Conservation (phyloP, 1,139 yeast genomes). For the Pichia sp. region DNA sequence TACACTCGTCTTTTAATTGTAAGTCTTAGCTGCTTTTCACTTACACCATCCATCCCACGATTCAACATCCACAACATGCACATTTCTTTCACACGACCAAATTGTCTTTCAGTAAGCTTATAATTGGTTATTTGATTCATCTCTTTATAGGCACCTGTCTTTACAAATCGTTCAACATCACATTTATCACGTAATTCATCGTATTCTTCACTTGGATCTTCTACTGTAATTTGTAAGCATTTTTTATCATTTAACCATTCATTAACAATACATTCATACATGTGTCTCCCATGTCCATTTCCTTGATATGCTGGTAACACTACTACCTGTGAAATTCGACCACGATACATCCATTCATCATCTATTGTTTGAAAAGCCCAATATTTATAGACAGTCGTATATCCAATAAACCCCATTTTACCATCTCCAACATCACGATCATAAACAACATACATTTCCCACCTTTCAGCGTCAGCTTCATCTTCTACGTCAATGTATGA, state of each 20-base stretch:
- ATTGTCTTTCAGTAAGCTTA: slow-evolving; percentile 73
- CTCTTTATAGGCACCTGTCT: slow-evolving; percentile 13
- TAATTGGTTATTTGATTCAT: slow-evolving; percentile 27
- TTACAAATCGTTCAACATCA: slow-evolving; percentile 53
- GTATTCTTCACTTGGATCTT: slow-evolving; percentile 91
- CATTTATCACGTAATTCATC: slow-evolving; percentile 85
- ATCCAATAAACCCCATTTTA: slow-evolving; percentile 54
- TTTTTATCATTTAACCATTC: slow-evolving; percentile 48
- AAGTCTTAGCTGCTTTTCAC: slow-evolving; percentile 39
- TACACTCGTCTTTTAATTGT: slow-evolving; percentile 68
- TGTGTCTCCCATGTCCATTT: slow-evolving; percentile 58
- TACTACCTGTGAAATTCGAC: slow-evolving; percentile 83
- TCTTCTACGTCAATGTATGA: slow-evolving; percentile 64
- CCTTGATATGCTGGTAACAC: slow-evolving; percentile 77
- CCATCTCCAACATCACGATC: slow-evolving; percentile 19
- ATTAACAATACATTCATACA: slow-evolving; percentile 53
- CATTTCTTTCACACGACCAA: slow-evolving; percentile 74
- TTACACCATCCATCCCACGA: slow-evolving; percentile 16
- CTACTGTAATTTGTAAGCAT: slow-evolving; percentile 79
- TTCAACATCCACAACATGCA: slow-evolving; percentile 41
- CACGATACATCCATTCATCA: slow-evolving; percentile 40
- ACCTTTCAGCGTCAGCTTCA: slow-evolving; percentile 60
- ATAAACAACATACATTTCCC: slow-evolving; percentile 60
- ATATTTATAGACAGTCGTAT: slow-evolving; percentile 77
- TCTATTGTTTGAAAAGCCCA: slow-evolving; percentile 53